Percentiles rank a stretch among this genome's conserved stretches.
Conservation (phyloP, 495 filamentous ascomycete species). For the Aspergillus coremiiformis region DNA sequence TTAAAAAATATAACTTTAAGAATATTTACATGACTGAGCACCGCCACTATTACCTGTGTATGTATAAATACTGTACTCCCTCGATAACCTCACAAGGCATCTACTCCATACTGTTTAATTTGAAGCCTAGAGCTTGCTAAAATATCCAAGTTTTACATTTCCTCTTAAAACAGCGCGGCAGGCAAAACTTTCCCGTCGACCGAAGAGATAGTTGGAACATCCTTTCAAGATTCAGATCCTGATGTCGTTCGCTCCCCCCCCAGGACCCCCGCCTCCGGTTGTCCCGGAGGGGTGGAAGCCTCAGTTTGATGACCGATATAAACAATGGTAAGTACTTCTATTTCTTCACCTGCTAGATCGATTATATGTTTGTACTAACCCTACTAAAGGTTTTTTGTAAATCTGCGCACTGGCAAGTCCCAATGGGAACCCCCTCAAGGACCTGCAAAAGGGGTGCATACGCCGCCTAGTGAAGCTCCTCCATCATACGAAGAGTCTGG, state of each 20-base stretch:
- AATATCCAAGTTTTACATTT: too few relatives aligned
- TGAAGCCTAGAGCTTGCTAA: not conserved
- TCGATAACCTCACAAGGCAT: too few relatives aligned
- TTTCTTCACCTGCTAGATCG: not conserved
- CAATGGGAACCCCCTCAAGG: conserved; percentile 76
- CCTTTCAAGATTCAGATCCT: not conserved
- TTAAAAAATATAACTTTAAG: too few relatives aligned
- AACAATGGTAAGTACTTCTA: conserved; percentile 60
- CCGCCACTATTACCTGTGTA: not conserved
- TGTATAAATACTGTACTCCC: too few relatives aligned
- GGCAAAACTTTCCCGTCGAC: not conserved
- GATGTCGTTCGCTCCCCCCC: conserved; percentile 54
- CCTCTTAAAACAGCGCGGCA: not conserved
- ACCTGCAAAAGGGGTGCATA: conserved; percentile 36
- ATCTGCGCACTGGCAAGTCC: conserved; percentile 75
- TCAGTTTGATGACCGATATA: conserved; percentile 66
- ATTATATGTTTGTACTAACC: not conserved
- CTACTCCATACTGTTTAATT: not conserved
- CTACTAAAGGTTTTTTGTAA: conserved; percentile 70
- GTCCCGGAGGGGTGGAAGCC: conserved; percentile 87
- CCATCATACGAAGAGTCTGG: conserved; percentile 54
- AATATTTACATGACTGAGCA: not conserved
- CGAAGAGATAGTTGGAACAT: not conserved
- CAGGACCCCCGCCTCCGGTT: conserved; percentile 76
- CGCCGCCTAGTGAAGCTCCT: conserved; percentile 49